Evolutionary conservation across 2,329 filamentous ascomycete species (phyloP), one percentile per base, ranked within the genome.

Genomic region (Hymenoscyphus repandus): DNA sequence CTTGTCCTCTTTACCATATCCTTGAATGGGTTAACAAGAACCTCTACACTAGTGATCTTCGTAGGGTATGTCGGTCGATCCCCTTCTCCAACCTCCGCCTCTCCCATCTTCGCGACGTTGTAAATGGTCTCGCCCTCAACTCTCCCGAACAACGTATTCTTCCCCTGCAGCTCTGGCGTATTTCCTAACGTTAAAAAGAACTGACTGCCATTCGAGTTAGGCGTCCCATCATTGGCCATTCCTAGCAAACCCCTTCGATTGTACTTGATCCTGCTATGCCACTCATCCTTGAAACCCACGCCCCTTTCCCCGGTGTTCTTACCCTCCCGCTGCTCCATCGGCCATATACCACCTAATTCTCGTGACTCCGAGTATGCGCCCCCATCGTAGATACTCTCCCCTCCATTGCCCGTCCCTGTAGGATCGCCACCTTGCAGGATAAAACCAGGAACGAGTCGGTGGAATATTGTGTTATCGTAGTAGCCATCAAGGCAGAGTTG

Each of bases 351-450:
- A 38, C 58, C 53, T 49, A 62, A 56, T 38, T 68, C 65, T 46
- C 62, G 69, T 65, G 58, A 70, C 66, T 49, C 73, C 58, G 52
- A 77, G 65, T 86, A 83, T 50, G 85, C 85, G 63, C 88, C 88
- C 68, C 90, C 85, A 72, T 95, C 87, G 71, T 91, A 95, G 61
- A 96, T 96, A 31, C 86, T 91, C 66, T 95, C 89, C 41, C 93
- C 93, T 50, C 93, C 93, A 62, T 89, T 85, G 11, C 92, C 92
- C 0, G 90, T 96, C 20, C 90, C 90, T 0, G 90, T 96, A 0
- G 93, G 92, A 63, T 99, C 93, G 50, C 93, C 93, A 30, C 92
- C 93, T 66, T 99, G 93, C 10, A 97, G 74, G 56, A 99, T 88
- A 69, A 99, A 99, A 46, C 87, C 88, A 0, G 91, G 89, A 0